Evolutionary conservation across 495 filamentous ascomycete genomes (phyloP).

Genomic region (Hyaloscypha hepaticicola): DNA sequence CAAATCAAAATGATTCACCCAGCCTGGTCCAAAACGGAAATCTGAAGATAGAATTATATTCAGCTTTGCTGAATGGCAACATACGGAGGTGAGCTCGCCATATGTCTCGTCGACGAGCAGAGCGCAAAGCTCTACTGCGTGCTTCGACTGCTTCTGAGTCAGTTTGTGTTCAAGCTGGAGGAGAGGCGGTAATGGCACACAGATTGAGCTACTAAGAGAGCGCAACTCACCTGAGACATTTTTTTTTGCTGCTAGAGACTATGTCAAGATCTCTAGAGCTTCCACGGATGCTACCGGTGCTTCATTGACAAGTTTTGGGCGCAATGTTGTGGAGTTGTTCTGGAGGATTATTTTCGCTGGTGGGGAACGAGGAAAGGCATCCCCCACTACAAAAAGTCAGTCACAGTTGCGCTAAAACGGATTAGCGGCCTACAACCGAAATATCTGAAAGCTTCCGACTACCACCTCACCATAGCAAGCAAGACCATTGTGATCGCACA

Average conservation of each 20-base stretch:
- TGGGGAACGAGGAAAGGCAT: conserved; percentile 19
- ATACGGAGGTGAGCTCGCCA: conserved; percentile 86
- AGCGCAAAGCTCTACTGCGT: conserved; percentile 77
- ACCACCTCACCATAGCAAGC: conserved; percentile 12
- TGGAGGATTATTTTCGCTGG: conserved; percentile 20
- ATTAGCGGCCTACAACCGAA: conserved; percentile 2
- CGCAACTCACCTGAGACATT: conserved; percentile 55
- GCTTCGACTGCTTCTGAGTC: conserved; percentile 45
- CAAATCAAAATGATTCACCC: conserved; percentile 12
- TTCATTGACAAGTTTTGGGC: conserved; percentile 41
- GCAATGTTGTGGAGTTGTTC: conserved; percentile 10
- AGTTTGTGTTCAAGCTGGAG: conserved; percentile 19
- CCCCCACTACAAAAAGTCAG: conserved; percentile 9
- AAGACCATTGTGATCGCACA: conserved; percentile 16
- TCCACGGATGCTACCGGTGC: conserved; percentile 62
- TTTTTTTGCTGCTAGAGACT: conserved; percentile 62
- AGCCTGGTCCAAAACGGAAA: conserved; percentile 8
- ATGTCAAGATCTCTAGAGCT: conserved; percentile 72
- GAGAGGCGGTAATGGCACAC: conserved; percentile 4
- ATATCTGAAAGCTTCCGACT: conserved; percentile 5
- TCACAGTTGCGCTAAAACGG: neutral
- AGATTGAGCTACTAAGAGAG: neutral
- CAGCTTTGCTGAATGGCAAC: conserved; percentile 33
- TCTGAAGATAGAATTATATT: neutral
- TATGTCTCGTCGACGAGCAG: conserved; percentile 86